phyloP scores from a whole-genome alignment of 345 rosid species.

The Alliaria petiolata region DNA sequence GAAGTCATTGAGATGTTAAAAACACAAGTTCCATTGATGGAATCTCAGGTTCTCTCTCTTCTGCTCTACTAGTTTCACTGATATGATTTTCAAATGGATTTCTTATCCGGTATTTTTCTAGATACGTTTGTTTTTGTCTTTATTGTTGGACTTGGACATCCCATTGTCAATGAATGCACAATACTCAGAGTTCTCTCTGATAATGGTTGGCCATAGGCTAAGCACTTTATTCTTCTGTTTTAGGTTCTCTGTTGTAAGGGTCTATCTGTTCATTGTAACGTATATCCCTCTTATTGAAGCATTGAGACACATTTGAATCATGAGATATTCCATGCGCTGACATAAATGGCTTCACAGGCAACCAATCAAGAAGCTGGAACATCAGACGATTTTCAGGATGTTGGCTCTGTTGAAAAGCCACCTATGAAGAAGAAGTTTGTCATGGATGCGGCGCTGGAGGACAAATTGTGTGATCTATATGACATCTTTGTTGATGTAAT shows the following conservation, averaged over 20 bases:
- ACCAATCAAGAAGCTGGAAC: constrained; percentile 55
- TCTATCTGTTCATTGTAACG: not conserved
- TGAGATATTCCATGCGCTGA: not conserved
- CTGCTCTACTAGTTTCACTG: not conserved
- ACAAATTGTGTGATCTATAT: constrained; percentile 89
- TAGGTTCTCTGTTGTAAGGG: not conserved
- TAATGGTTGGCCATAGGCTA: not conserved
- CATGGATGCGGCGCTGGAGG: constrained; percentile 75
- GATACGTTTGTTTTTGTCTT: not conserved
- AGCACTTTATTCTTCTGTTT: not conserved
- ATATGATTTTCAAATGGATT: not conserved
- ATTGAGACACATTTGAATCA: too few relatives aligned
- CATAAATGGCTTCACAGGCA: constrained; percentile 37
- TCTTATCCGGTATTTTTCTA: not conserved
- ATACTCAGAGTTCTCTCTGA: not conserved
- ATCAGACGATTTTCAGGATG: constrained; percentile 70
- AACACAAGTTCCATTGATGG: constrained; percentile 45
- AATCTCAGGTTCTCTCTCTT: constrained; percentile 51
- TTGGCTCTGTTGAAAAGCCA: constrained; percentile 48
- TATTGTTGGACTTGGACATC: not conserved
- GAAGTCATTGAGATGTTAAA: constrained; percentile 81
- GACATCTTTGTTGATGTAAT: constrained; percentile 86
- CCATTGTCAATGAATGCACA: not conserved
- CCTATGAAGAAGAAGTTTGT: constrained; percentile 46
- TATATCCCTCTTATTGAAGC: not conserved